Conservation (phyloP, 2,329 filamentous ascomycete genomes). For the Zarea fungicola region DNA sequence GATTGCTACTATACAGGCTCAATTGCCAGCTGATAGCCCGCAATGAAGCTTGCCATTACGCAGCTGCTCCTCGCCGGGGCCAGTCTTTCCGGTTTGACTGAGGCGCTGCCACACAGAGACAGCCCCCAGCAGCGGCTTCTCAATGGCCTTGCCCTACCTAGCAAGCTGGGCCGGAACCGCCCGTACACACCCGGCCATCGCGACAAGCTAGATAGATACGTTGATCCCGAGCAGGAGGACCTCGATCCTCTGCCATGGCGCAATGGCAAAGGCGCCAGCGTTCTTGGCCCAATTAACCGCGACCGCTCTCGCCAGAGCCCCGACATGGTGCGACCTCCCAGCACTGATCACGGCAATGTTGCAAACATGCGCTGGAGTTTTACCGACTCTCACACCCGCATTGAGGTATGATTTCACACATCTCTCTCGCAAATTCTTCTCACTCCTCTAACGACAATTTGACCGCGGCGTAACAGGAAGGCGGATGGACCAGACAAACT, state of each 20-base stretch:
- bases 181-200: conserved; percentile 57
- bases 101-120: conserved; percentile 35
- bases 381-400: conserved; percentile 57
- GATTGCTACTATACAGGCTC: not conserved
- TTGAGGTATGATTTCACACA: conserved; percentile 52
- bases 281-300: conserved; percentile 65
- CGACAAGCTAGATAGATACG: conserved; percentile 57
- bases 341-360: conserved; percentile 66
- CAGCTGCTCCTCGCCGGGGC: conserved; percentile 24
- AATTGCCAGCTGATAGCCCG: not conserved
- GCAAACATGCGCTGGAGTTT: conserved; percentile 70
- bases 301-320: conserved; percentile 65
- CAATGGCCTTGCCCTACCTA: conserved; percentile 42
- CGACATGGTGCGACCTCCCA: conserved; percentile 65
- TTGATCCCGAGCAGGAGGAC: conserved; percentile 55
- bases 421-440: not conserved
- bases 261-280: conserved; percentile 58
- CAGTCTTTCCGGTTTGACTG: conserved; percentile 14
- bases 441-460: conserved; percentile 2
- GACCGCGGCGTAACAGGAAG: conserved; percentile 45
- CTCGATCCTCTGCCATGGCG: conserved; percentile 62
- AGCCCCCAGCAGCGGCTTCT: conserved; percentile 51
- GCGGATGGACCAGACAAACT: conserved; percentile 72
- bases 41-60: conserved; percentile 24
- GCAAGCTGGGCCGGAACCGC: conserved; percentile 32